These are phyloP conservation scores for Puccinia hordei DNA, from an alignment of 1,284 basidiomycete species.

Conservation along the genomic window DNA sequence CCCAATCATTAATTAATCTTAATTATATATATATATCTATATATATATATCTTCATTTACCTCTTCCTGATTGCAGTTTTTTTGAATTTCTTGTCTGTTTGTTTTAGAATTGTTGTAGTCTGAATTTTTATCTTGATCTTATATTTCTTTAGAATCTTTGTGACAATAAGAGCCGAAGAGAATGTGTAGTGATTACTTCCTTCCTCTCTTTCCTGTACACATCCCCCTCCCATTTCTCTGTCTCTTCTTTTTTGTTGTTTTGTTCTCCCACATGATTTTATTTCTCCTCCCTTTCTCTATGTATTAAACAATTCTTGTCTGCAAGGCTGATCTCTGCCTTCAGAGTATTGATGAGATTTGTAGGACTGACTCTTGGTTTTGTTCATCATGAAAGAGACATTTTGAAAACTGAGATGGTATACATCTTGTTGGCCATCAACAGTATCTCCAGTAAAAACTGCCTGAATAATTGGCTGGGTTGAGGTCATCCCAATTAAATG, in stretches of 20 bases:
- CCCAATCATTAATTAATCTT: background rate
- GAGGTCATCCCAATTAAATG: too few relatives aligned
- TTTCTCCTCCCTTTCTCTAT: background rate
- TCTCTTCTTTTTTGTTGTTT: background rate
- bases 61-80: background rate
- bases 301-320: background rate
- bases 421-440: too few relatives aligned
- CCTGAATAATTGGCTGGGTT: too few relatives aligned
- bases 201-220: background rate
- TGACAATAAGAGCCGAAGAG: background rate
- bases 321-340: background rate
- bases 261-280: background rate
- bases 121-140: background rate
- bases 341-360: too few relatives aligned
- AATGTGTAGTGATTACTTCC: background rate
- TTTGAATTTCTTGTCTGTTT: background rate
- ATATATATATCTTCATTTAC: background rate
- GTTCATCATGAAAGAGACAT: too few relatives aligned
- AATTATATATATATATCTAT: background rate
- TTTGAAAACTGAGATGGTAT: too few relatives aligned
- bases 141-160: background rate
- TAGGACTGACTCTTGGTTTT: too few relatives aligned
- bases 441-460: too few relatives aligned
- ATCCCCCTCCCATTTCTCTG: background rate
- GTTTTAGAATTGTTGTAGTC: conserved; percentile 7